These are phyloP conservation scores for Dendrobium chrysotoxum DNA, from an alignment of 106 monocot genomes.

Conservation along the genomic window DNA sequence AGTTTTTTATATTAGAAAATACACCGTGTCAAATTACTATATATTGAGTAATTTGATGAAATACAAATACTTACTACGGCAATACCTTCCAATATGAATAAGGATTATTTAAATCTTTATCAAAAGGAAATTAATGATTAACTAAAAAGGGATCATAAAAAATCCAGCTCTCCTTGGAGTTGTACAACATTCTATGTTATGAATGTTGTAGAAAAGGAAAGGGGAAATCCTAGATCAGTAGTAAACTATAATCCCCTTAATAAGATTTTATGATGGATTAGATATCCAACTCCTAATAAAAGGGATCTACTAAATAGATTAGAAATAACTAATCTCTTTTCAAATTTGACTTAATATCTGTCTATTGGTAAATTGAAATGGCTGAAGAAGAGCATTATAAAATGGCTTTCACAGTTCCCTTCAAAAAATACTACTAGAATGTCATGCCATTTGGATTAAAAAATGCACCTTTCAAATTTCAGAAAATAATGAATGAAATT, in stretches of 20 bases:
- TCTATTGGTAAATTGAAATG: background rate
- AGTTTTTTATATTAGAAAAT: background rate
- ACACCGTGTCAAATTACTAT: background rate
- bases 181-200: background rate
- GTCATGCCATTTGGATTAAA: background rate
- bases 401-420: background rate
- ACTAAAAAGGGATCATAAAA: background rate
- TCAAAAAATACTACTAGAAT: background rate
- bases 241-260: background rate
- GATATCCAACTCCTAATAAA: background rate
- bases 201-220: background rate
- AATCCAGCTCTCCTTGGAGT: background rate
- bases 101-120: background rate
- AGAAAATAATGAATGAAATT: no score
- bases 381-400: background rate
- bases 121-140: background rate
- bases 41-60: background rate
- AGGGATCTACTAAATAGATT: background rate
- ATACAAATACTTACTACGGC: background rate
- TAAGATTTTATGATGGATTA: background rate
- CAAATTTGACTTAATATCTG: background rate
- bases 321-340: no score
- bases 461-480: background rate
- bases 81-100: background rate
- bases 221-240: background rate